Evolutionary conservation across 2,329 filamentous ascomycete species (phyloP), one percentile per base, ranked within the genome.

Genomic region (Penicillium sp.): DNA sequence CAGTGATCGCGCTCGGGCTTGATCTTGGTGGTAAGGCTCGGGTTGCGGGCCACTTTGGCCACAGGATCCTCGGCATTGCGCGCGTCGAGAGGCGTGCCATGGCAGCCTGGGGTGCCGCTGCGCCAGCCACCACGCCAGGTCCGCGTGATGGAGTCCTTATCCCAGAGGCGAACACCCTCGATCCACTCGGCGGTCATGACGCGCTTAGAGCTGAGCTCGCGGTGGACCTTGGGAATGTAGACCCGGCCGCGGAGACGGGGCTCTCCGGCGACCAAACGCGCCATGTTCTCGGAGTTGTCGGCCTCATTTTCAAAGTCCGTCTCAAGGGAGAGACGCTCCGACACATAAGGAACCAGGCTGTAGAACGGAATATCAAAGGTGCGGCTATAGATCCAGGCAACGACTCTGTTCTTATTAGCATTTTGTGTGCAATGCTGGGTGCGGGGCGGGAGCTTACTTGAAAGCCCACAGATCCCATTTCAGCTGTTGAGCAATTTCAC

Each of bases 111-210:
- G 24, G 86, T 91, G 3, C 87, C 88, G 53, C 80, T 76, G 15
- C 84, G 80, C 72, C 82, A 80, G 6, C 87, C 86, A 19, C 89
- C 90, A 33, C 83, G 72, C 91, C 93, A 97, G 4, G 79, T 75
- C 3, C 78, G 77, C 0, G 82, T 85, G 64, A 96, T 84, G 47
- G 84, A 78, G 50, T 87, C 82, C 66, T 94, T 94, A 62, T 97
- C 91, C 88, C 90, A 95, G 2, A 98, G 75, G 1, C 90, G 80
- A 2, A 95, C 82, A 6, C 93, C 93, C 69, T 98, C 93, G 51
- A 98, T 94, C 93, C 91, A 98, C 67, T 98, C 93, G 0, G 91
- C 89, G 1, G 90, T 94, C 74, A 98, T 84, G 43, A 98, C 83
- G 33, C 93, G 80, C 63, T 77, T 85, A 13, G 86, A 89, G 45